Base-by-base conservation (phyloP, 192 early-diverging fungal genomes). In the Rhizophagus clarus region DNA sequence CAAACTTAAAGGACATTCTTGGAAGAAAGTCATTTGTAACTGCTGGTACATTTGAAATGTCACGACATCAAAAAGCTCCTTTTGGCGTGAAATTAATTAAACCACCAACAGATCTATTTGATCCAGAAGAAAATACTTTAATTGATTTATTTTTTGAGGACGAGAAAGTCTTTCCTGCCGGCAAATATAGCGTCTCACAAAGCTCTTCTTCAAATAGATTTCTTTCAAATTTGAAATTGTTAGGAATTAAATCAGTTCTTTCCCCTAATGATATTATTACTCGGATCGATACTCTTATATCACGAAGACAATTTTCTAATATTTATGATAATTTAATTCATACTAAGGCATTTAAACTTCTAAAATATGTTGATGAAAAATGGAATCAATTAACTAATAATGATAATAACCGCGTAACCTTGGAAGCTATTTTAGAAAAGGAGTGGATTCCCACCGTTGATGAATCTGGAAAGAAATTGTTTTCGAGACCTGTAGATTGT, bases 111-210 rank as follows among this genome's bases (percentile, higher is more conserved):
- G 45, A 72, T 11, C 3, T 72, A 28, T 72, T 49, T 72, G 45
- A 72, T 28, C 71, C 71, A 0, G 71, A 72, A n/a, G n/a, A 70
- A n/a, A 11, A n/a, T 22, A 42, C 17, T 11, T 1, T 72, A 28
- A 4, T 34, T 26, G 71, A 51, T 29, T 29, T 72, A 26, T 72
- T 72, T 51, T 72, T 72, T 72, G 71, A 49, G 0, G 28, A 72
- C 20, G 71, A 72, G 0, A 5, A 49, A 17, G 45, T 72, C 2
- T 72, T 72, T 51, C 71, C 71, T 31, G 6, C 26, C 17, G 28
- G 28, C 2, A 51, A 31, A 17, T 51, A 49, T 9, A 20, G 22
- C 9, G 7, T 17, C 17, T 31, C 26, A 17, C 31, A 11, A n/a
- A 9, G 3, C 20, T n/a, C 32, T 1, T 56, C 17, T 51, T 51